These are phyloP conservation scores for Tinospora cordifolia DNA, from an alignment of 164 flowering plant species.

Conservation along the genomic window DNA sequence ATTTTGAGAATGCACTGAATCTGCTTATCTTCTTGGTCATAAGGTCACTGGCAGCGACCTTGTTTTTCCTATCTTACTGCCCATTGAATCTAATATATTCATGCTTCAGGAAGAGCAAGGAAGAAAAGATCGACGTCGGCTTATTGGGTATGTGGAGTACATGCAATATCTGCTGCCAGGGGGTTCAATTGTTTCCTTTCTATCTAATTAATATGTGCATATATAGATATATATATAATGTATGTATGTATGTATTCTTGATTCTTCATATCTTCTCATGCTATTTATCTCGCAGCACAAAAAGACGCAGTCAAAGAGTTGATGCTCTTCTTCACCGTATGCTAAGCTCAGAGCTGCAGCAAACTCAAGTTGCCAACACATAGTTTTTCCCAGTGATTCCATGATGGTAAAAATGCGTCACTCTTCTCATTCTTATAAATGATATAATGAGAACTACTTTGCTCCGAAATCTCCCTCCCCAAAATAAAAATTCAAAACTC, in stretches of 20 bases:
- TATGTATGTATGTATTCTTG: too few species aligned
- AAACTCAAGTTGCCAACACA: not conserved
- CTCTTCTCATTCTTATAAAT: not conserved
- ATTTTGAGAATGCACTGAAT: not conserved
- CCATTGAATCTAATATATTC: not conserved
- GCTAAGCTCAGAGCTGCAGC: slow-evolving; percentile 64
- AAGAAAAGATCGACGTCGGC: slow-evolving; percentile 26
- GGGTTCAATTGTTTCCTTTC: not conserved
- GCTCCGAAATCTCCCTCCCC: not conserved
- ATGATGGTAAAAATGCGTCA: not conserved
- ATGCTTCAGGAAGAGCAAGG: slow-evolving; percentile 32
- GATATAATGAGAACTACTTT: not conserved
- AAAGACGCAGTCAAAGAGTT: slow-evolving; percentile 67
- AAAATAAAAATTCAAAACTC: too few species aligned
- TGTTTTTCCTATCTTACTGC: not conserved
- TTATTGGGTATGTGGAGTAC: slow-evolving; percentile 35
- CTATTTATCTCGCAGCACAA: slow-evolving; percentile 42
- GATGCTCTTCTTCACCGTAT: slow-evolving; percentile 84
- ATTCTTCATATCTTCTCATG: not conserved
- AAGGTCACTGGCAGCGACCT: not conserved
- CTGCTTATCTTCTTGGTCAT: not conserved
- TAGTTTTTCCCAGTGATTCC: not conserved
- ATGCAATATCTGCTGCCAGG: not conserved
- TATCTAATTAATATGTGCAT: too few species aligned
- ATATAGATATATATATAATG: too few species aligned